phyloP scores from a whole-genome alignment of 768 basidiomycete genomes.

The Tylopilus vinaceipallidus region DNA sequence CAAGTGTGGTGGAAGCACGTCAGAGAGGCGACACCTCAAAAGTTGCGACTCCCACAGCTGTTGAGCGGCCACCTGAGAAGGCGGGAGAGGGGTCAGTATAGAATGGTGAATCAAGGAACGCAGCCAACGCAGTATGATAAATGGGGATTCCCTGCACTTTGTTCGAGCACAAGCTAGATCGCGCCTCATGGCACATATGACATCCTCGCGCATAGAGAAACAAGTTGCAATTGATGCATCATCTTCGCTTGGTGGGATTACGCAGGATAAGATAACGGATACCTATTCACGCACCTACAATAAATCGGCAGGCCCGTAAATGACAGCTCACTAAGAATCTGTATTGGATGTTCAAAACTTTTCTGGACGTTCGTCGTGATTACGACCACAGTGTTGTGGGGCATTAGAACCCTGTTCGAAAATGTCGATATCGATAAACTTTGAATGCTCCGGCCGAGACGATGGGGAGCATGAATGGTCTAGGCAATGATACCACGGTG shows the following conservation, averaged over 20 bases:
- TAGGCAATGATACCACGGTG: not conserved
- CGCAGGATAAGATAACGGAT: not conserved
- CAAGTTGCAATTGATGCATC: not conserved
- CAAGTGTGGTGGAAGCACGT: conserved; percentile 31
- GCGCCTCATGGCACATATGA: not conserved
- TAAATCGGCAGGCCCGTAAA: not conserved
- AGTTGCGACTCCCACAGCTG: not conserved
- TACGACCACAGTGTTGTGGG: too few species aligned
- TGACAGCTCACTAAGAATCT: not conserved
- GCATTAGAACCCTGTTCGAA: not conserved
- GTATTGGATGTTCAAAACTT: not conserved
- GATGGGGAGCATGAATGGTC: not conserved
- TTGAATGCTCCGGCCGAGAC: conserved; percentile 10
- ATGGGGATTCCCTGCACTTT: not conserved
- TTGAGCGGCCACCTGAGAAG: conserved; percentile 7
- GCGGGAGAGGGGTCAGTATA: not conserved
- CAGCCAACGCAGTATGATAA: conserved; percentile 1
- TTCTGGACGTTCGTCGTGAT: not conserved
- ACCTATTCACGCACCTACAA: not conserved
- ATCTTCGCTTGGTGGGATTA: not conserved
- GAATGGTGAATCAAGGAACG: not conserved
- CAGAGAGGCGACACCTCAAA: not conserved
- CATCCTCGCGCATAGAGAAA: not conserved
- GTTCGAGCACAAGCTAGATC: not conserved
- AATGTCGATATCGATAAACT: conserved; percentile 8